phyloP scores from a whole-genome alignment of 352 stramenopile species.

The Phytophthora sp. region DNA sequence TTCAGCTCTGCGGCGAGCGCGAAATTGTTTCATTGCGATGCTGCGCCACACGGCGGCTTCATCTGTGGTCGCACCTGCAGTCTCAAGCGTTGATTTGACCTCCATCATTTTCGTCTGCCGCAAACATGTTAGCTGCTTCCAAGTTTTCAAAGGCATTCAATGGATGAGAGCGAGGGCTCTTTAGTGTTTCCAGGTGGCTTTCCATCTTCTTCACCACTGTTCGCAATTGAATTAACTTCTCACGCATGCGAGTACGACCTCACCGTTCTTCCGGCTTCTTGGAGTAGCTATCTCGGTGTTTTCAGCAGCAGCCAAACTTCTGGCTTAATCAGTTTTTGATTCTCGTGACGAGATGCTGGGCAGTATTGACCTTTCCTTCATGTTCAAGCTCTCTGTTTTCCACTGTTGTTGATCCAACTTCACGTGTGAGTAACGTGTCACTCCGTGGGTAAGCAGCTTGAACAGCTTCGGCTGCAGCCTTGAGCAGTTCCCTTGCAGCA shows the following conservation, averaged over 20 bases:
- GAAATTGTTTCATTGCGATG: conserved; percentile 31
- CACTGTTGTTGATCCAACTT: too few species aligned
- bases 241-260: conserved; percentile 16
- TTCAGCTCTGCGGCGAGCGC: conserved; percentile 15
- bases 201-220: conserved; percentile 28
- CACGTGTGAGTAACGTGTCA: background rate
- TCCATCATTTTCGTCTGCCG: background rate
- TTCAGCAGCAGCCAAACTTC: background rate
- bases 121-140: background rate
- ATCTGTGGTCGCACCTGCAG: background rate
- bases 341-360: too few species aligned
- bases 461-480: conserved; percentile 17
- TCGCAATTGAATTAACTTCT: conserved; percentile 25
- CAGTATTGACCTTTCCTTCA: too few species aligned
- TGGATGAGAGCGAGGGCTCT: conserved; percentile 14
- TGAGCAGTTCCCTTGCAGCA: conserved; percentile 8
- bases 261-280: too few species aligned
- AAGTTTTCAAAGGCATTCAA: background rate
- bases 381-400: too few species aligned
- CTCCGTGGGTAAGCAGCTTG: conserved; percentile 2
- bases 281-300: too few species aligned
- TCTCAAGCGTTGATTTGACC: background rate
- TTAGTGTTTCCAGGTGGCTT: conserved; percentile 17
- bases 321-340: too few species aligned
- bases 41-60: conserved; percentile 4